Base-by-base conservation (phyloP, 1,139 yeast species). In the Candida sp. region DNA sequence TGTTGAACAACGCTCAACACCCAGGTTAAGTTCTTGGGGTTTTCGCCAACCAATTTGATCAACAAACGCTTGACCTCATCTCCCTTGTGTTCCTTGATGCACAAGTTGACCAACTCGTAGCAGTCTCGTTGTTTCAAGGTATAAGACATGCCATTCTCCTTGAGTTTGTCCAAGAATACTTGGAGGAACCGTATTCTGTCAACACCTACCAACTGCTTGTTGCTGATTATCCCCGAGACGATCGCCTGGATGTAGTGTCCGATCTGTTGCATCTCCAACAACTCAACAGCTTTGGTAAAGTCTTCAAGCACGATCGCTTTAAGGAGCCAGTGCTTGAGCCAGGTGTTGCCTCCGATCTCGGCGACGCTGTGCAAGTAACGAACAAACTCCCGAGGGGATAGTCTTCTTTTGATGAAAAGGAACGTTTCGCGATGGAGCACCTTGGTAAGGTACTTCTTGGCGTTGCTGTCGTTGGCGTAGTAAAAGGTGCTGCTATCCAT, bases 161-260 rank as follows among this genome's bases (percentile, higher is more conserved):
- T 49, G 42, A 67, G 52, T 32, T 53, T 55, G 3, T 47, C 38
- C 31, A 67, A 55, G 49, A 38, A 38, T 22, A 38, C n/a, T 22
- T 26, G n/a, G 25, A 70, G 58, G 6, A 58, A 44, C 7, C 50
- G 50, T n/a, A 71, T 46, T 47, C 58, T 61, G 9, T 60, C 59
- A 35, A 57, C 55, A 5, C 58, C 52, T 2, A 49, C 49, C 37
- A 68, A 54, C 3, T 40, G 51, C 5, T 48, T 42, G 11, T 66
- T 56, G 7, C 57, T 50, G 7, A 73, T 49, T 1, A 72, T 60
- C 3, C 76, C 78, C 22, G 65, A 57, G 48, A 68, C 63, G 12
- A 63, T 58, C 4, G 64, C 63, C 11, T 59, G 54, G 54, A 67
- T 54, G 25, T 62, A 51, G 33, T 56, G 54, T 3, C 60, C 52